Evolutionary conservation across 2,329 filamentous ascomycete species (phyloP).

Genomic region (Pyrenophora teres): DNA sequence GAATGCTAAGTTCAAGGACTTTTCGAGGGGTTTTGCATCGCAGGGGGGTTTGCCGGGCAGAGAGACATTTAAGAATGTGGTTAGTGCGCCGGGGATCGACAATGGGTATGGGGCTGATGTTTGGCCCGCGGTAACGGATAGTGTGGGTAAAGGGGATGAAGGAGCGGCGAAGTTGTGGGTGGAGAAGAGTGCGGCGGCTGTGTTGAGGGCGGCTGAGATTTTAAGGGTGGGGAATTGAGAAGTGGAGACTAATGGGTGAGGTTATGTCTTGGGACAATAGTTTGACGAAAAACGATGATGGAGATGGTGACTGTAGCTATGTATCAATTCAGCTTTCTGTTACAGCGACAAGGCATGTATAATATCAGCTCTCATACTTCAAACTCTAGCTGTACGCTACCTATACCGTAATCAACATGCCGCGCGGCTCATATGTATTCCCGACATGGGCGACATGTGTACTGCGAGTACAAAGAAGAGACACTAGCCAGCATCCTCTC

Average conservation of each 20-base stretch:
- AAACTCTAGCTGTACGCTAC: too few species aligned
- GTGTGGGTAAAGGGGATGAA: neutral
- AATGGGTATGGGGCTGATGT: constrained; percentile 4
- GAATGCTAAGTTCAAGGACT: neutral
- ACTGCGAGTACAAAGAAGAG: too few species aligned
- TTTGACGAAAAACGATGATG: too few species aligned
- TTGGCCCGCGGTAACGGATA: constrained; percentile 1
- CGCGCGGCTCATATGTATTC: too few species aligned
- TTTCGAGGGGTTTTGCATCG: neutral
- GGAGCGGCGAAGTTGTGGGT: neutral
- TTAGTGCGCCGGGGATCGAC: constrained; percentile 1
- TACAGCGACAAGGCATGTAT: too few species aligned
- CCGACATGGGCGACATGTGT: too few species aligned
- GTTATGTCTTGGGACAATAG: too few species aligned
- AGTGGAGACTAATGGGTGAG: neutral
- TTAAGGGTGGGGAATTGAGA: neutral
- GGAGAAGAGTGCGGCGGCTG: neutral
- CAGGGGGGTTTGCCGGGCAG: neutral
- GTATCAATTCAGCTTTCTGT: too few species aligned
- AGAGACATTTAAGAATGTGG: constrained; percentile 1
- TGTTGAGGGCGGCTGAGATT: constrained; percentile 3
- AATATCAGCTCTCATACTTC: too few species aligned
- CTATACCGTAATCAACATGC: too few species aligned
- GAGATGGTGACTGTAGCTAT: too few species aligned
- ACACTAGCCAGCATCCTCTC: too few species aligned